Base-by-base conservation (phyloP, 805 yeast genomes). In the Wickerhamiella cacticola region DNA sequence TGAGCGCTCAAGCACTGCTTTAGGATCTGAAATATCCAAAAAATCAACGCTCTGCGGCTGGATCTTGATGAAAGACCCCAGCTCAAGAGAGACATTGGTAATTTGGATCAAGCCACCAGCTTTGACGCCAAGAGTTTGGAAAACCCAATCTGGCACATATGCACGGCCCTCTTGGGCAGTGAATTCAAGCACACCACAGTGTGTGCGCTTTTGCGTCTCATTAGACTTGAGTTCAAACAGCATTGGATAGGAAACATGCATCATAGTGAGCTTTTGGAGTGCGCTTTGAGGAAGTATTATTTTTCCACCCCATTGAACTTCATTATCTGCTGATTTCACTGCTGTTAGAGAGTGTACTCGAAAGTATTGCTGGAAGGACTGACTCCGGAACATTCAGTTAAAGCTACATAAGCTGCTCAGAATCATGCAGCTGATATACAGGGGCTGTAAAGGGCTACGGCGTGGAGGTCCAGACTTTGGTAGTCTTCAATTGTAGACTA, bases 151-250 rank as follows among this genome's bases (percentile, higher is more conserved):
- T 0, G 99, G 99, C 29, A 92, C 59, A 62, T 92, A 92, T 2
- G 78, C 92, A 49, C 98, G 72, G 15, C 99, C 99, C 68, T 92
- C 98, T 60, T 92, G 97, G 1, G 98, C 96, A 15, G 84, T 82
- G 63, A 92, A 92, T 66, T 92, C 98, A 52, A 92, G 68, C 24
- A 92, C 98, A 60, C 99, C 99, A 41, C 88, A 82, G 62, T 87
- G 95, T 0, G 96, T 85, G 6, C 62, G 68, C 26, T 70, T 61
- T 16, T 65, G 71, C 21, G 74, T 69, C 31, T 75, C 80, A 56
- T 81, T 94, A 48, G 82, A 82, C 28, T 70, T 68, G 35, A 92
- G 66, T 62, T 82, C 82, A 60, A 92, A 92, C 43, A 92, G 70
- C 99, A 92, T 92, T 0, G 99, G 99, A 59, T 92, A 92, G 56